Evolutionary conservation across 805 yeast genomes (phyloP).

Genomic region (Candida tibetensis): DNA sequence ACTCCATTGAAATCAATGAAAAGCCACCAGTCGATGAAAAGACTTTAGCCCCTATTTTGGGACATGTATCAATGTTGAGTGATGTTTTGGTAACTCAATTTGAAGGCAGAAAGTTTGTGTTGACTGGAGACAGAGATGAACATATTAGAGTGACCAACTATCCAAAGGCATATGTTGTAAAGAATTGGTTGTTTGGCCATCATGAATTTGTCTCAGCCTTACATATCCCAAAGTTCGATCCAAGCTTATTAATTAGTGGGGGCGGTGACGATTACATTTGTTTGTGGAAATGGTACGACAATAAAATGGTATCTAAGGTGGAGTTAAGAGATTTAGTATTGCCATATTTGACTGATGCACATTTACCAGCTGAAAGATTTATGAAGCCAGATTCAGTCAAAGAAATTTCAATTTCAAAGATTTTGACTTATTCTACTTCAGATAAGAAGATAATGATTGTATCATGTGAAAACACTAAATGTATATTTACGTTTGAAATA

Average conservation of each 20-base stretch:
- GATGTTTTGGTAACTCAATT: conserved; percentile 50
- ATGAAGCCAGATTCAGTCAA: conserved; percentile 48
- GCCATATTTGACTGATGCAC: conserved; percentile 50
- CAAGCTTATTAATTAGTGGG: conserved; percentile 62
- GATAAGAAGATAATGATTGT: conserved; percentile 37
- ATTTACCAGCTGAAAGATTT: conserved; percentile 64
- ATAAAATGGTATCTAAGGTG: conserved; percentile 46
- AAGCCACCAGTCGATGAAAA: conserved; percentile 41
- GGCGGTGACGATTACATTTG: conserved; percentile 84
- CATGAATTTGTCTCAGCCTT: conserved; percentile 74
- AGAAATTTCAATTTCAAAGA: conserved; percentile 53
- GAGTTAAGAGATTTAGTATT: conserved; percentile 42
- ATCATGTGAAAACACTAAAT: conserved; percentile 51
- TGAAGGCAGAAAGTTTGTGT: conserved; percentile 48
- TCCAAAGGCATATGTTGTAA: conserved; percentile 76
- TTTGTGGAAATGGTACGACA: conserved; percentile 74
- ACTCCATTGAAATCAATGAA: conserved; percentile 48
- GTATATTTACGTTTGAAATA: conserved; percentile 38
- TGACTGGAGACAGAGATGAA: conserved; percentile 93
- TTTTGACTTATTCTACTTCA: conserved; percentile 27
- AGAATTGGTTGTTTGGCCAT: conserved; percentile 85
- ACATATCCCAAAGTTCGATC: conserved; percentile 51
- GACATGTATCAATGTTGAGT: conserved; percentile 97
- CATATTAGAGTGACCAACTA: conserved; percentile 82
- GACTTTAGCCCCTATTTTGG: conserved; percentile 64